phyloP scores from a whole-genome alignment of 2,329 filamentous ascomycete genomes.

The Tolypocladium album region DNA sequence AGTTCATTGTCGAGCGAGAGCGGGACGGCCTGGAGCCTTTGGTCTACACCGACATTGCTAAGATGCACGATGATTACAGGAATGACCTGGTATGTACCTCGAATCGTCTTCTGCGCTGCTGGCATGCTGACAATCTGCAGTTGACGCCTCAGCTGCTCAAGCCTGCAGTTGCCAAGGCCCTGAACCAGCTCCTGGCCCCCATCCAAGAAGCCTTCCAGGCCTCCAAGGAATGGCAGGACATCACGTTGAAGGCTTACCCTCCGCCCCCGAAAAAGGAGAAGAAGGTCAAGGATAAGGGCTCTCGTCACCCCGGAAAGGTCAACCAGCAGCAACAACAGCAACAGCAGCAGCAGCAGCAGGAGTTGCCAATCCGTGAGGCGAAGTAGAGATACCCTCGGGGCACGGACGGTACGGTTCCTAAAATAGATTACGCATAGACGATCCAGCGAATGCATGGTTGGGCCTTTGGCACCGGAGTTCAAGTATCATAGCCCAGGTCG shows the following conservation, averaged over 20 bases:
- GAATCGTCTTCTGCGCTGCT: background rate
- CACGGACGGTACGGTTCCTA: background rate
- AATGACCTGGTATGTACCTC: slow-evolving; percentile 57
- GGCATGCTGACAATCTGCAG: slow-evolving; percentile 6
- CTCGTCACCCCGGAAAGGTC: slow-evolving; percentile 42
- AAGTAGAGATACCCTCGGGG: background rate
- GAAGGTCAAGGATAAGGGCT: slow-evolving; percentile 68
- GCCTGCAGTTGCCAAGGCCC: slow-evolving; percentile 63
- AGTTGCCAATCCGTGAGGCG: slow-evolving; percentile 2
- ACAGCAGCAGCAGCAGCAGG: background rate
- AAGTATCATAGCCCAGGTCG: background rate
- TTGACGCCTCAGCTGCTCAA: slow-evolving; percentile 84
- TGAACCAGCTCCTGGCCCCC: slow-evolving; percentile 64
- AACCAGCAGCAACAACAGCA: background rate
- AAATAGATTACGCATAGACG: background rate
- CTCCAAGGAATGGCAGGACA: slow-evolving; percentile 64
- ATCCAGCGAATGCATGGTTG: background rate
- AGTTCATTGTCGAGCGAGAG: slow-evolving; percentile 58
- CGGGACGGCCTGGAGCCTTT: slow-evolving; percentile 60
- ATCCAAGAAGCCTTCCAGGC: slow-evolving; percentile 65
- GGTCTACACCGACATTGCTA: slow-evolving; percentile 64
- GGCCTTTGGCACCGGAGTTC: background rate
- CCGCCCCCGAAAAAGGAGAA: slow-evolving; percentile 58
- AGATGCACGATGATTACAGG: slow-evolving; percentile 70
- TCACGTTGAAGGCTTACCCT: slow-evolving; percentile 70